phyloP scores from a whole-genome alignment of 2,329 filamentous ascomycete genomes.

The Pseudogymnoascus sp. region DNA sequence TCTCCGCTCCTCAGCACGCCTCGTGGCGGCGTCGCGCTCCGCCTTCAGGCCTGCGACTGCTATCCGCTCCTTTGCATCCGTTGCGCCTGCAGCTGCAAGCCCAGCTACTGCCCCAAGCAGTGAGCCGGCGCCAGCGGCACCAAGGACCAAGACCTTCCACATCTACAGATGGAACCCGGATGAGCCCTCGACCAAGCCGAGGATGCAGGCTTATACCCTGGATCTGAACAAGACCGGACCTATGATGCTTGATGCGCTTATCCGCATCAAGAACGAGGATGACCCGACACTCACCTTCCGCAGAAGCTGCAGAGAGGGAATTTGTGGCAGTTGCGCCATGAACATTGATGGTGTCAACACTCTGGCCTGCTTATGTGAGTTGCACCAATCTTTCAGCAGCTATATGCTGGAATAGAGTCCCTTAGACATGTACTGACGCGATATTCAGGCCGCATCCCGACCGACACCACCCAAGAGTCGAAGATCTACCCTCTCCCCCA shows the following conservation, averaged over 20 bases:
- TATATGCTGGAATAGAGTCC: neutral
- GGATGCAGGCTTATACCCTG: conserved; percentile 89
- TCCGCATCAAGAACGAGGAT: conserved; percentile 98
- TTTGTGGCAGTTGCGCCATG: conserved; percentile 98
- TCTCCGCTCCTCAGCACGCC: conserved; percentile 50
- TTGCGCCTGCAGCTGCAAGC: conserved; percentile 28
- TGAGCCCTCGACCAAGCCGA: conserved; percentile 81
- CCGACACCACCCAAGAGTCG: conserved; percentile 68
- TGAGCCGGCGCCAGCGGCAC: conserved; percentile 45
- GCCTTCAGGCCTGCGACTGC: conserved; percentile 31
- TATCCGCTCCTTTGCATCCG: conserved; percentile 46
- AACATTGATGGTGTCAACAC: conserved; percentile 99
- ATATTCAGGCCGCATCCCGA: conserved; percentile 76
- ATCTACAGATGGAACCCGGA: conserved; percentile 99
- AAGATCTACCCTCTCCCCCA: conserved; percentile 98
- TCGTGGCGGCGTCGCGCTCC: conserved; percentile 40
- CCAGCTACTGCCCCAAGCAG: conserved; percentile 32
- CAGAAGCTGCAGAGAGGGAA: conserved; percentile 92
- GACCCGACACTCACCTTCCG: conserved; percentile 96
- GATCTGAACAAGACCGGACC: conserved; percentile 98
- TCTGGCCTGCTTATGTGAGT: conserved; percentile 90
- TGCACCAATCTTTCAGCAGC: neutral
- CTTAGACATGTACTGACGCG: conserved; percentile 24
- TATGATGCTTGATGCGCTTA: conserved; percentile 95
- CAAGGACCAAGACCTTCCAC: conserved; percentile 86